Percentiles rank a stretch among this genome's conserved stretches.
These are phyloP conservation scores for Hanseniaspora hatyaiensis DNA, from an alignment of 805 yeast species.

Conservation along the genomic window DNA sequence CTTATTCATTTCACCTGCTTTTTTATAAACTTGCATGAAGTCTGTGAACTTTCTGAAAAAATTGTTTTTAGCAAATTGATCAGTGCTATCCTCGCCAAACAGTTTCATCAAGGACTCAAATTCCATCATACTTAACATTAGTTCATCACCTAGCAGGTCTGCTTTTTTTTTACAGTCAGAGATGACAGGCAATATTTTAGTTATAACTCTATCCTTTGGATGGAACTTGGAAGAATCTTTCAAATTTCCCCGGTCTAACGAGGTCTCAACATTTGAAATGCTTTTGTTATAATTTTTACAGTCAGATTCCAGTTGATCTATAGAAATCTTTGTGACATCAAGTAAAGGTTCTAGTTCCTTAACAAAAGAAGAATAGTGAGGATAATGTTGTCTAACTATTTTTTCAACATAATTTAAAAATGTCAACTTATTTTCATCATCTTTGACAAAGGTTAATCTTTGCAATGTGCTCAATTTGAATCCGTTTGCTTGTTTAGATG, in stretches of 20 bases:
- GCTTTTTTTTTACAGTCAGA: slow-evolving; percentile 67
- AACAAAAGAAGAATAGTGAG: slow-evolving; percentile 63
- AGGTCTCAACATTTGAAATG: slow-evolving; percentile 57
- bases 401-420: slow-evolving; percentile 88
- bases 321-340: slow-evolving; percentile 57
- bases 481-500: slow-evolving; percentile 84
- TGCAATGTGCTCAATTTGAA: slow-evolving; percentile 84
- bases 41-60: slow-evolving; percentile 73
- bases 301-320: slow-evolving; percentile 70
- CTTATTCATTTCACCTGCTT: slow-evolving; percentile 67
- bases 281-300: slow-evolving; percentile 51
- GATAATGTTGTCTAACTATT: slow-evolving; percentile 71
- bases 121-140: slow-evolving; percentile 49
- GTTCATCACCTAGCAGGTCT: slow-evolving; percentile 50
- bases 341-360: slow-evolving; percentile 52
- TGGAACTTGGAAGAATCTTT: slow-evolving; percentile 70
- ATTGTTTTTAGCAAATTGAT: slow-evolving; percentile 49
- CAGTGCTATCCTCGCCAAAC: slow-evolving; percentile 83
- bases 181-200: slow-evolving; percentile 49
- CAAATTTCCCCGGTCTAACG: slow-evolving; percentile 71
- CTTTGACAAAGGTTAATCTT: slow-evolving; percentile 80
- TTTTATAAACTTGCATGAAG: slow-evolving; percentile 67
- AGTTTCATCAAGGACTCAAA: slow-evolving; percentile 62
- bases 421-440: slow-evolving; percentile 73
- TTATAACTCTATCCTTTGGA: slow-evolving; percentile 65